Percentiles rank a stretch among this genome's conserved stretches.
Conservation (phyloP, 2,329 filamentous ascomycete genomes). For the Cladosporium austrohemisphaericum region DNA sequence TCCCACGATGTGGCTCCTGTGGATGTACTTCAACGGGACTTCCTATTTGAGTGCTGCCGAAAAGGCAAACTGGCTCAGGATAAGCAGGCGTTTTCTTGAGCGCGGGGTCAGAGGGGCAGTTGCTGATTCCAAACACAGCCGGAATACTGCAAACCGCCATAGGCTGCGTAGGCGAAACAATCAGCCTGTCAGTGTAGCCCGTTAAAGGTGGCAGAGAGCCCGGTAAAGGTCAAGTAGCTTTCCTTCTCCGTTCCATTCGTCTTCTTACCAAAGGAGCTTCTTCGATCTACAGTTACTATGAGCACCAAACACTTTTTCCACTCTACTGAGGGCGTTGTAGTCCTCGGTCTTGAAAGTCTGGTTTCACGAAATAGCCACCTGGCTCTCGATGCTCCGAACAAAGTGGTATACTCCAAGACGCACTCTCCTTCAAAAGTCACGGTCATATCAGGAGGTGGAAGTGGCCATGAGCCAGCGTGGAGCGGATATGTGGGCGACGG, state of each 20-base stretch:
- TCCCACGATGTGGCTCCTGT: no score
- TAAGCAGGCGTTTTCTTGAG: no score
- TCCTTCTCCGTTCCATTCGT: neutral
- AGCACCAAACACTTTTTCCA: conserved; percentile 55
- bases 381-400: conserved; percentile 44
- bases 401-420: conserved; percentile 46
- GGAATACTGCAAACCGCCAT: conserved; percentile 3
- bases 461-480: conserved; percentile 49
- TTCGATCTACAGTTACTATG: conserved; percentile 34
- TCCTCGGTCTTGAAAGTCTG: conserved; percentile 47
- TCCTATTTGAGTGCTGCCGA: conserved; percentile 9
- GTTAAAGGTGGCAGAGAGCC: neutral
- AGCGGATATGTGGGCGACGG: conserved; percentile 48
- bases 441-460: conserved; percentile 46
- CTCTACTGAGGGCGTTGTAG: conserved; percentile 48
- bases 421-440: conserved; percentile 43
- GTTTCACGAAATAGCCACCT: conserved; percentile 44
- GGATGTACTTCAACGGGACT: neutral
- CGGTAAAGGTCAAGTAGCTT: conserved; percentile 1
- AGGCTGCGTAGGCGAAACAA: neutral
- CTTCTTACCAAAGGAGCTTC: neutral
- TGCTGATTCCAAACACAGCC: conserved; percentile 5
- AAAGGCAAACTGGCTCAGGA: no score
- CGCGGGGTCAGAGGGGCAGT: conserved; percentile 13
- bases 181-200: conserved; percentile 9